Evolutionary conservation across 805 yeast genomes (phyloP), one percentile per base, ranked within the genome.

Genomic region (Starmerella cellae): DNA sequence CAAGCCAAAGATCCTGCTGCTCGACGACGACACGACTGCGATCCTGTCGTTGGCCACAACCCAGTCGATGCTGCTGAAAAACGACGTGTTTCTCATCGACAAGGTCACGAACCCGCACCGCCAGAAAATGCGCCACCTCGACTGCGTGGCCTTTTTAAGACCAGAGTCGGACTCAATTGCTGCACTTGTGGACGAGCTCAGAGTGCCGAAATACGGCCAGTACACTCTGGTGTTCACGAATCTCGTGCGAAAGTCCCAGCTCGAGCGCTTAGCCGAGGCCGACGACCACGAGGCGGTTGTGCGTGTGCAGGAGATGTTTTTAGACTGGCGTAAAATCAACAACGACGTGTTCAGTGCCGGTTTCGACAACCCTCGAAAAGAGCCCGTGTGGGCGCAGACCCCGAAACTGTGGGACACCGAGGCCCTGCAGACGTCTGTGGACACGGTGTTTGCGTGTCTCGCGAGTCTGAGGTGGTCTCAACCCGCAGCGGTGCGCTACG

Each of bases 41-140:
- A 75, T 85, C 20, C 73, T 91, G 19, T 84, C 96, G n/a, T 69
- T 91, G 72, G 76, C 81, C 52, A 74, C 93, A 23, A 81, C 95
- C 2, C 98, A 91, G 58, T 78, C 93, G 2, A 81, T 77, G 43
- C 67, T 91, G 35, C 68, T 91, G 30, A 75, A 79, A 50, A 73
- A 82, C 52, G 94, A 88, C 48, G 74, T 91, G n/a, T 84, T 82
- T 46, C 67, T 91, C 38, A 77, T 84, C 36, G 95, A 84, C 57
- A 55, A 55, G 18, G 55, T 55, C 21, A 81, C 77, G 43, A 78
- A 79, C 56, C 50, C 57, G 5, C 62, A 68, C 35, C 68, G 91
- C 35, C 83, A 78, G 54, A 71, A 70, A 33, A 70, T 87, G 70
- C 75, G 85, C 45, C 94, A 87, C 55, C 62, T 91, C 54, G 74